Percentiles rank a stretch among this genome's conserved stretches.
These are phyloP conservation scores for Pseudisothecium myosuroides DNA, from an alignment of 225 moss, liverwort and hornwort genomes.

Conservation along the genomic window DNA sequence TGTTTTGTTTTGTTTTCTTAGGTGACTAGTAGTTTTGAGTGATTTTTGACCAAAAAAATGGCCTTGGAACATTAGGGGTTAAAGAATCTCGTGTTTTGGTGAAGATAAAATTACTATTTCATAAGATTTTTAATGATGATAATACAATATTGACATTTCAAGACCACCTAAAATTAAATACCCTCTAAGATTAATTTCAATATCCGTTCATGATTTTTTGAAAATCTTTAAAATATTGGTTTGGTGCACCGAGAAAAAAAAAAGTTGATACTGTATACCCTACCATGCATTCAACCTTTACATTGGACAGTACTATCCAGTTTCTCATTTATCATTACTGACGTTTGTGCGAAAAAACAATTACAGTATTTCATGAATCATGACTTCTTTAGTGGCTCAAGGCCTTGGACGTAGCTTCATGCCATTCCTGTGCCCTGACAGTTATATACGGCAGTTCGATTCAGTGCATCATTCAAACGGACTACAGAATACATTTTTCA, in stretches of 20 bases:
- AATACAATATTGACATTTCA: not conserved
- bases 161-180: not conserved
- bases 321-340: not conserved
- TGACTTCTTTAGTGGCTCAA: not conserved
- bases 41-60: too few relatives aligned
- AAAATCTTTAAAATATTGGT: not conserved
- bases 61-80: too few relatives aligned
- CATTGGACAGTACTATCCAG: too few relatives aligned
- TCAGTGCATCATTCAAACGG: not conserved
- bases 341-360: too few relatives aligned
- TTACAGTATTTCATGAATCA: not conserved
- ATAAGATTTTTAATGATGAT: not conserved
- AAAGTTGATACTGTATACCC: not conserved
- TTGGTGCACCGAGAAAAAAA: not conserved
- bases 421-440: not conserved
- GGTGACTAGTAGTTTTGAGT: too few relatives aligned
- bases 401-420: not conserved
- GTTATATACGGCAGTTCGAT: not conserved
- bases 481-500: not conserved
- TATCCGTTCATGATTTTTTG: not conserved
- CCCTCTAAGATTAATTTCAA: too few relatives aligned
- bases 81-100: fast-evolving
- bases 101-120: not conserved
- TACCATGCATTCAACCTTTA: not conserved
- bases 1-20: too few relatives aligned